A percentile compares a stretch with the other conserved stretches of the same genome.
Evolutionary conservation across 2,329 filamentous ascomycete genomes (phyloP).

Genomic region (Ophiocordyceps camponoti-leonardi): DNA sequence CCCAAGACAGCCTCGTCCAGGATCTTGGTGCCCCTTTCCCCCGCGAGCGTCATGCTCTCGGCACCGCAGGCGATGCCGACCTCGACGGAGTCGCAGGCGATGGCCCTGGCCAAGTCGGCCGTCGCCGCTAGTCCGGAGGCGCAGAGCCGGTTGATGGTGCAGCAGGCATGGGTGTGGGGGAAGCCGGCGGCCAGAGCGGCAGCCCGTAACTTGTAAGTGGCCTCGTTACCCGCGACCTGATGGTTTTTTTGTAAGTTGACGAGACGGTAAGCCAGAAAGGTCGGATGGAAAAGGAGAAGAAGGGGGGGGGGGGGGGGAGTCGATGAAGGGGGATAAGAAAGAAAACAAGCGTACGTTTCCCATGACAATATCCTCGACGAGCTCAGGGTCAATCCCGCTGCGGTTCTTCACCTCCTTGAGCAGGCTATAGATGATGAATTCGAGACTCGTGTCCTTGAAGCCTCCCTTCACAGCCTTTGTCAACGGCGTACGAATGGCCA

Average conservation of each 20-base stretch:
- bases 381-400: slow-evolving; percentile 58
- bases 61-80: slow-evolving; percentile 76
- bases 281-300: too few relatives aligned
- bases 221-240: slow-evolving; percentile 67
- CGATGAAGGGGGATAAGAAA: not conserved
- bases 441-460: slow-evolving; percentile 84
- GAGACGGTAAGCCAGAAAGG: not conserved
- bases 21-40: slow-evolving; percentile 50
- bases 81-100: slow-evolving; percentile 64
- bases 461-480: slow-evolving; percentile 81
- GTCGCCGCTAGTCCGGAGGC: slow-evolving; percentile 90
- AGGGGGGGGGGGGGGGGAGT: too few relatives aligned
- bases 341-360: slow-evolving; percentile 54
- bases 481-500: slow-evolving; percentile 77
- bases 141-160: slow-evolving; percentile 87
- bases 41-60: slow-evolving; percentile 68
- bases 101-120: slow-evolving; percentile 85
- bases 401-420: slow-evolving; percentile 59
- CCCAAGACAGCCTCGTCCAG: slow-evolving; percentile 62
- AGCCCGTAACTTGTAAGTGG: slow-evolving; percentile 80
- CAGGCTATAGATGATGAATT: slow-evolving; percentile 70
- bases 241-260: too few relatives aligned
- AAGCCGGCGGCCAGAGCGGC: slow-evolving; percentile 82
- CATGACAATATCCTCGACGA: slow-evolving; percentile 80
- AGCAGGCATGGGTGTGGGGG: slow-evolving; percentile 73